Conservation (phyloP, 148 eudicot species). For the Bassia scoparia region DNA sequence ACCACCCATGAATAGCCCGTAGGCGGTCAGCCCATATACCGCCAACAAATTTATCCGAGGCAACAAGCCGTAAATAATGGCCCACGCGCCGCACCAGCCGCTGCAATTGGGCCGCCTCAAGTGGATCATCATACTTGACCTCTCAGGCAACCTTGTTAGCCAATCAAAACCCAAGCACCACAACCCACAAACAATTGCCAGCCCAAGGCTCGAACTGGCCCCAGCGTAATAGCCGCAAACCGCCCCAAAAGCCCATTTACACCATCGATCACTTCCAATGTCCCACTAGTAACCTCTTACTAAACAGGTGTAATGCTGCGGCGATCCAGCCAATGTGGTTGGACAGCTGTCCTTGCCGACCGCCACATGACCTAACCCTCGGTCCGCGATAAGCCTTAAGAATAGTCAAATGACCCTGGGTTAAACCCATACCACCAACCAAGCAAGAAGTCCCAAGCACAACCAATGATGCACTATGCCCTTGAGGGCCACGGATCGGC, state of each 20-base stretch:
- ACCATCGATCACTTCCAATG: constrained; percentile 47
- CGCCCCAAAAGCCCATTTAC: constrained; percentile 45
- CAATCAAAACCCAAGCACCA: constrained; percentile 41
- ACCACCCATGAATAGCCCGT: constrained; percentile 47
- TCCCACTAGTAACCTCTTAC: constrained; percentile 34
- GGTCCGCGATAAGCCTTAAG: constrained; percentile 28
- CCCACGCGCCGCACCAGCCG: constrained; percentile 48
- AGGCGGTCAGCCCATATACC: constrained; percentile 31
- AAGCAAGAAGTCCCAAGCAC: constrained; percentile 45
- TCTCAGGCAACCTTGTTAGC: constrained; percentile 36
- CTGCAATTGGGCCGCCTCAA: constrained; percentile 48
- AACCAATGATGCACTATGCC: constrained; percentile 38
- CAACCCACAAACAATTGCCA: constrained; percentile 44
- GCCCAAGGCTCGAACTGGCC: constrained; percentile 50
- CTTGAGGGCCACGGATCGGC: constrained; percentile 35
- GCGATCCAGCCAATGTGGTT: constrained; percentile 46
- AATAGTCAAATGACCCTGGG: constrained; percentile 42
- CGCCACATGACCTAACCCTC: constrained; percentile 42
- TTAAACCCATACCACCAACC: constrained; percentile 53
- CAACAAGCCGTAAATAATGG: constrained; percentile 41
- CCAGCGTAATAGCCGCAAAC: constrained; percentile 47
- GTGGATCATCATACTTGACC: constrained; percentile 39
- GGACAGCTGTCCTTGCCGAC: constrained; percentile 49
- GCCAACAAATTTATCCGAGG: constrained; percentile 15
- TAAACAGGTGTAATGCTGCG: constrained; percentile 40